phyloP scores from a whole-genome alignment of 2,329 filamentous ascomycete genomes.

The Dendryphion nanum region DNA sequence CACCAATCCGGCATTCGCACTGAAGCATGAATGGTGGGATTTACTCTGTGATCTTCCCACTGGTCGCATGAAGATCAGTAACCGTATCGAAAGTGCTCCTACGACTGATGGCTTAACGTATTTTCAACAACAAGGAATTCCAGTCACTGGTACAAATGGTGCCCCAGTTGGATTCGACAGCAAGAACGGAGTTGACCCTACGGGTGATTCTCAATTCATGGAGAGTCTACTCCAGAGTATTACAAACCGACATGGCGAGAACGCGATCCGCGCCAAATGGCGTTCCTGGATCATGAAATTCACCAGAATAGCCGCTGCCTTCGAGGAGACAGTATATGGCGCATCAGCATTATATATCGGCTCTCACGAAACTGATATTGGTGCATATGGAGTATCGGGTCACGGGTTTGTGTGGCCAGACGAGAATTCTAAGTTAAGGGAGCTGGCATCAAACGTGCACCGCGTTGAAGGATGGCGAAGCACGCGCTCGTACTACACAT shows the following conservation, averaged over 20 bases:
- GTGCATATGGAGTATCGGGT: conserved; percentile 61
- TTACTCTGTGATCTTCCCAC: conserved; percentile 88
- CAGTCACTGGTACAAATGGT: conserved; percentile 23
- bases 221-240: conserved; percentile 81
- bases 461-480: conserved; percentile 96
- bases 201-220: conserved; percentile 88
- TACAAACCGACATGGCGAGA: conserved; percentile 77
- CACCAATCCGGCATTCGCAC: conserved; percentile 93
- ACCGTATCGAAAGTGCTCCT: conserved; percentile 75
- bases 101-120: conserved; percentile 81
- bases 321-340: conserved; percentile 94
- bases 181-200: conserved; percentile 60
- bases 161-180: conserved; percentile 24
- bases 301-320: conserved; percentile 85
- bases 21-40: conserved; percentile 98
- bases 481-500: conserved; percentile 92
- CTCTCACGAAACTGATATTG: conserved; percentile 59
- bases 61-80: conserved; percentile 92
- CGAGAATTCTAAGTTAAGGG: conserved; percentile 73
- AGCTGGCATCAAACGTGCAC: conserved; percentile 87
- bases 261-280: conserved; percentile 88
- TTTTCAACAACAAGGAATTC: conserved; percentile 70
- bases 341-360: conserved; percentile 86
- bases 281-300: conserved; percentile 93
- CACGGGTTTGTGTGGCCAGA: conserved; percentile 97